Evolutionary conservation across 179 eudicot genomes (phyloP), one percentile per base, ranked within the genome.

Genomic region (Silene vulgaris): DNA sequence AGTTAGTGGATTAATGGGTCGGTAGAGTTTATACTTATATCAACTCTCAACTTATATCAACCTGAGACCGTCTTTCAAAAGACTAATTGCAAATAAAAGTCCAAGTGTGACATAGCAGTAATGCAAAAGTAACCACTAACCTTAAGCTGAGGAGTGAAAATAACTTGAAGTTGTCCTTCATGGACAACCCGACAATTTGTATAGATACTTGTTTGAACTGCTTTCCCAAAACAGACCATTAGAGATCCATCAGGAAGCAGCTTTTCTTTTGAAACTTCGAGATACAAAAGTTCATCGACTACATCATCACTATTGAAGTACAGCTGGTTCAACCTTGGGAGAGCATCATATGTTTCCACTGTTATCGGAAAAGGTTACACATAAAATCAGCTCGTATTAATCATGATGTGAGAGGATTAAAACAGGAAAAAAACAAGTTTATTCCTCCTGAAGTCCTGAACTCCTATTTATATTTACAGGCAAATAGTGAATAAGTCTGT

Each of bases 291-390:
- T 75, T 95, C 96, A 28, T 92, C 97, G 20, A 75, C 66, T 68
- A 92, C 85, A 43, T 94, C 97, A 75, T 85, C 88, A 14, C 86
- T 14, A 12, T 2, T 88, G 74, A 90, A 95, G 82, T 88, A 85
- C 32, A 82, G 74, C 63, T 92, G 88, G 82, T 75, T 78, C 35
- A 90, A 82, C 75, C 90, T 86, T 8, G 97, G 93, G 13, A 95
- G 95, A 69, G 85, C 86, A 75, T 88, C 94, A 84, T 69, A 89
- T 74, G 89, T 90, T 61, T 91, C 90, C 86, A 87, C 99, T 92
- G 91, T 79, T 65, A 52, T 14, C 50, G 11, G 68, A 23, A 12
- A 65, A 62, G 29, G 68, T 54, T 52, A 69, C 66, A 40, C 69
- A 67, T 32, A 37, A 64, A 71, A 65, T 65, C 72, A 71, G 57